Conservation (phyloP, 495 filamentous ascomycete species). For the Podospora pseudoanserina region DNA sequence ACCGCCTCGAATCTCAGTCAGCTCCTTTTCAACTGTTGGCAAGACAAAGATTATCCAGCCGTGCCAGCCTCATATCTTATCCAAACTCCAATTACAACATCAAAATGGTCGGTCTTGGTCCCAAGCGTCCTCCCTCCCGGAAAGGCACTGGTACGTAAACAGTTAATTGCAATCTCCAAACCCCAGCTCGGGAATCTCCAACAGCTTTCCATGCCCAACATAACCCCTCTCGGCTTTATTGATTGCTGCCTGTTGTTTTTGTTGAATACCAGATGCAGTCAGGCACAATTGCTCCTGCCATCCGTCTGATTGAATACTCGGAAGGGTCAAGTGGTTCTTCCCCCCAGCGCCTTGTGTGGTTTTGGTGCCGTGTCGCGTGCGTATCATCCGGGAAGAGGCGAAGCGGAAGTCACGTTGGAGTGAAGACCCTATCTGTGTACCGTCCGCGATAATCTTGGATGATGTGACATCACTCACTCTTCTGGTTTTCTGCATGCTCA, state of each 20-base stretch:
- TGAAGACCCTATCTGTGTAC: background rate
- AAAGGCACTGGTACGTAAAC: constrained; percentile 55
- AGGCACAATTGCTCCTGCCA: background rate
- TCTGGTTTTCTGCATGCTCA: background rate
- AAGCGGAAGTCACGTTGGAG: background rate
- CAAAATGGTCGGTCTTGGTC: constrained; percentile 74
- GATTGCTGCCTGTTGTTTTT: background rate
- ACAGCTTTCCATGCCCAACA: background rate
- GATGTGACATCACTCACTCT: constrained; percentile 9
- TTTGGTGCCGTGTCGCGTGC: background rate
- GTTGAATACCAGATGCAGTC: background rate
- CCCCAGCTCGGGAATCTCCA: background rate
- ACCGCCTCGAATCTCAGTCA: background rate
- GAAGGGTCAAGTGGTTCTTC: background rate
- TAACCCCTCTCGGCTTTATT: constrained; percentile 2
- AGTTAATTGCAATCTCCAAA: constrained; percentile 1
- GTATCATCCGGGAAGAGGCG: constrained; percentile 8
- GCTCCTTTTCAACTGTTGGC: background rate
- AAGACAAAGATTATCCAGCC: no score
- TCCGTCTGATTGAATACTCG: background rate
- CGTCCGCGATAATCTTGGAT: no score
- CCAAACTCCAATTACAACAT: background rate
- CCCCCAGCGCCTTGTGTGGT: background rate
- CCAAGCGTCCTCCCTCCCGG: constrained; percentile 68
- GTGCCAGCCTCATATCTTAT: no score